phyloP scores from a whole-genome alignment of 2,329 filamentous ascomycete species.

The Colletotrichum viniferum region DNA sequence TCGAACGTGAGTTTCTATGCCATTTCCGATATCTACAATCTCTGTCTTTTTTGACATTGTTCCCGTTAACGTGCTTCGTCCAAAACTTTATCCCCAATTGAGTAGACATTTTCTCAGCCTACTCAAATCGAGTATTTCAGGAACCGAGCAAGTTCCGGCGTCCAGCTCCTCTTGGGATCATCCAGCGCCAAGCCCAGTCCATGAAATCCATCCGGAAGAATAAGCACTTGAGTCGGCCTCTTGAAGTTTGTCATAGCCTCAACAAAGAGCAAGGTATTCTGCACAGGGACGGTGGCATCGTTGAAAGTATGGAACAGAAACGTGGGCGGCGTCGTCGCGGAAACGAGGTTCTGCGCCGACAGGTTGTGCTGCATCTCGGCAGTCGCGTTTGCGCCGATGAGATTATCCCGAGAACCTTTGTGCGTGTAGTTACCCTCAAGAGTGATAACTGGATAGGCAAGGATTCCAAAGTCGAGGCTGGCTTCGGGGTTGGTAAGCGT shows the following conservation, averaged over 20 bases:
- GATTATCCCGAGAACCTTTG: constrained; percentile 23
- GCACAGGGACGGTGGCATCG: constrained; percentile 28
- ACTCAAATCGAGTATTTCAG: constrained; percentile 24
- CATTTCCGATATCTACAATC: not conserved
- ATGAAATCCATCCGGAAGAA: constrained; percentile 32
- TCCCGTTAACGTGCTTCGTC: not conserved
- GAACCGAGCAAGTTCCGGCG: constrained; percentile 30
- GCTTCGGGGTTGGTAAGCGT: constrained; percentile 23
- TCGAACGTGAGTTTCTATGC: not conserved
- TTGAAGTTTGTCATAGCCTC: constrained; percentile 26
- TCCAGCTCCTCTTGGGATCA: constrained; percentile 28
- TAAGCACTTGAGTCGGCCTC: constrained; percentile 27
- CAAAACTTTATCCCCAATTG: not conserved
- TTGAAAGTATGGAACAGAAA: constrained; percentile 39
- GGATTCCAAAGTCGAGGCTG: constrained; percentile 25
- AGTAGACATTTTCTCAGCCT: not conserved
- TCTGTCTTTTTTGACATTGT: not conserved
- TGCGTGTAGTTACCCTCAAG: constrained; percentile 23
- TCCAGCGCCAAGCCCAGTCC: constrained; percentile 29
- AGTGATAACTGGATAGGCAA: constrained; percentile 26
- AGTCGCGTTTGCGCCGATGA: constrained; percentile 22
- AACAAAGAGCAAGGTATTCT: constrained; percentile 31
- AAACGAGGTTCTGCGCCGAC: constrained; percentile 30
- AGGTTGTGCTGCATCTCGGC: constrained; percentile 20
- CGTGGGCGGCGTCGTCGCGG: constrained; percentile 30